These are phyloP conservation scores for Apophysomyces ossiformis DNA, from an alignment of 371 early-diverging fungal genomes.

Conservation along the genomic window DNA sequence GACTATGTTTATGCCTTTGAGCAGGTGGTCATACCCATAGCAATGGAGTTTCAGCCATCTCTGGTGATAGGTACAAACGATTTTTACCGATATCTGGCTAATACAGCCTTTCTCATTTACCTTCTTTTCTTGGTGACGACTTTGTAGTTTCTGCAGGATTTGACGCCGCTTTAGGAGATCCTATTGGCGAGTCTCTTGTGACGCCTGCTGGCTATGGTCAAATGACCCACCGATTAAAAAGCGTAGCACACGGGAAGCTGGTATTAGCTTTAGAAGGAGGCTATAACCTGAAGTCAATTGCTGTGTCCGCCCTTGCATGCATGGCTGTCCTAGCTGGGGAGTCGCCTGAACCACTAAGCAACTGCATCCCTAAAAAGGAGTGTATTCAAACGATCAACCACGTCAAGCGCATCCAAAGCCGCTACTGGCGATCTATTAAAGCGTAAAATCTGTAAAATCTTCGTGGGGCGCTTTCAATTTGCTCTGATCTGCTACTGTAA, in stretches of 20 bases:
- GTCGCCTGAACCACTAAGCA: constrained; percentile 46
- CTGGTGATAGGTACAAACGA: constrained; percentile 71
- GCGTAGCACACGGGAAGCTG: constrained; percentile 73
- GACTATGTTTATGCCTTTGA: constrained; percentile 89
- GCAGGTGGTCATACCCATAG: constrained; percentile 81
- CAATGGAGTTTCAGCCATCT: constrained; percentile 82
- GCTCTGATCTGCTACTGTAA: too few species aligned
- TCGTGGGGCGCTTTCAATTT: neutral
- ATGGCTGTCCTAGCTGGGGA: constrained; percentile 74
- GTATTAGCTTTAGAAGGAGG: constrained; percentile 87
- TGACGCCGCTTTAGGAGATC: constrained; percentile 88
- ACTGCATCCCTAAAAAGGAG: constrained; percentile 38
- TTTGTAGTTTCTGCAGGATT: constrained; percentile 84
- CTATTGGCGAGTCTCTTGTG: constrained; percentile 83
- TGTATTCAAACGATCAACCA: constrained; percentile 51
- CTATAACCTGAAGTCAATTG: constrained; percentile 76
- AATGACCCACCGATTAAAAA: constrained; percentile 82
- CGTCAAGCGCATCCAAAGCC: constrained; percentile 54
- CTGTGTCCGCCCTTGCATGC: constrained; percentile 79
- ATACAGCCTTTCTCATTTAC: neutral
- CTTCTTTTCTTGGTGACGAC: neutral
- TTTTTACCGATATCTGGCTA: neutral
- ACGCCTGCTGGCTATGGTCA: constrained; percentile 85
- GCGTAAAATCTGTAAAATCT: neutral
- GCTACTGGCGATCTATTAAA: constrained; percentile 51